These are phyloP conservation scores for carrot (Daucus carota) DNA, from an alignment of 129 eudicot genomes.

Conservation along the genomic window DNA sequence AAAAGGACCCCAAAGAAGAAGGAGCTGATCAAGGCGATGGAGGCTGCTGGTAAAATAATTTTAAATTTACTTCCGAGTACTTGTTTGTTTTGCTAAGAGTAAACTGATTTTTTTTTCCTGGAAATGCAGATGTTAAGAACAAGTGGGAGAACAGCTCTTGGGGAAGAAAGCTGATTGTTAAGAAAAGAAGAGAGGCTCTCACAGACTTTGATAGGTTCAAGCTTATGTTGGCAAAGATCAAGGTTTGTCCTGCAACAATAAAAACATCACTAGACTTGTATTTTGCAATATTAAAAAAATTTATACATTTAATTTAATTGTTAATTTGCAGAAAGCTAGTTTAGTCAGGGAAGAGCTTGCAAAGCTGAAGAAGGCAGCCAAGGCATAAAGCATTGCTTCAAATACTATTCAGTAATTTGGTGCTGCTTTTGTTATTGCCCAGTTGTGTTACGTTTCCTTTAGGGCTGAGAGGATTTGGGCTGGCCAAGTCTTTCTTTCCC, in stretches of 20 bases:
- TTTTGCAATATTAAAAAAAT: neutral
- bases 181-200: constrained; percentile 73
- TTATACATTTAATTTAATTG: neutral
- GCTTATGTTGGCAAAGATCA: constrained; percentile 78
- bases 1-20: constrained; percentile 47
- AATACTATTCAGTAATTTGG: neutral
- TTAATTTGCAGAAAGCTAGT: constrained; percentile 62
- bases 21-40: constrained; percentile 49
- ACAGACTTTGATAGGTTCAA: constrained; percentile 81
- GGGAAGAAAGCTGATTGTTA: constrained; percentile 85
- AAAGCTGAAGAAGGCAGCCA: constrained; percentile 58
- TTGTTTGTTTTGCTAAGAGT: no score
- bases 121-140: constrained; percentile 63
- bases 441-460: neutral
- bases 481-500: neutral
- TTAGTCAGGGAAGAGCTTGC: constrained; percentile 68
- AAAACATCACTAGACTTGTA: neutral
- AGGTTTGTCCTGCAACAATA: constrained; percentile 33
- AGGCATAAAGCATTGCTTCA: constrained; percentile 19
- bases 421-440: neutral
- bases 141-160: constrained; percentile 90
- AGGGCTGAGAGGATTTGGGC: neutral
- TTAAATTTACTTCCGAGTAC: neutral
- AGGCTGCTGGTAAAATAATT: constrained; percentile 37
- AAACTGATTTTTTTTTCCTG: neutral